These are phyloP conservation scores for Phytophthora litchii DNA, from an alignment of 352 stramenopile species.

Conservation along the genomic window DNA sequence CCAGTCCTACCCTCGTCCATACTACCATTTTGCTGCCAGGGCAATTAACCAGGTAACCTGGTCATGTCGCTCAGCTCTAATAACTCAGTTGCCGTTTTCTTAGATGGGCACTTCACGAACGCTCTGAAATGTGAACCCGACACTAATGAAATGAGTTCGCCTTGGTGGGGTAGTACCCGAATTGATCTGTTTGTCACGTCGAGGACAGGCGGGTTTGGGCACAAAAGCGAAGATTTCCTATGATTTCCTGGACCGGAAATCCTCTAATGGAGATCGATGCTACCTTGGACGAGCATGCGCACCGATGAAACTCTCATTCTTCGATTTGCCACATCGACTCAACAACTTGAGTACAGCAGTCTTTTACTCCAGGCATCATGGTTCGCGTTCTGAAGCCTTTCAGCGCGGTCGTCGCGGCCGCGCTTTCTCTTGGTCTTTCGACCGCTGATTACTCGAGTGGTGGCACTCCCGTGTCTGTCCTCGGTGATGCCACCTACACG, in stretches of 20 bases:
- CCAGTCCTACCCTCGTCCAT: no score
- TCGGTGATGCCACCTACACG: slow-evolving; percentile 46
- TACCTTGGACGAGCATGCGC: background rate
- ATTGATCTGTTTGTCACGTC: slow-evolving; percentile 25
- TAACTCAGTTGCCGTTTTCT: slow-evolving; percentile 2
- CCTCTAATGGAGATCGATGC: background rate
- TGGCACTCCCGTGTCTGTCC: slow-evolving; percentile 37
- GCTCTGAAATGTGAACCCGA: slow-evolving; percentile 30
- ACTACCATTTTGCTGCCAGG: no score
- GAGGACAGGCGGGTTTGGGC: slow-evolving; percentile 34
- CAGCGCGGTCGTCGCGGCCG: slow-evolving; percentile 18
- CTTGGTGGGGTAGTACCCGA: slow-evolving; percentile 8
- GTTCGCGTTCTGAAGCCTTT: slow-evolving; percentile 37
- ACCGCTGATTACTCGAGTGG: slow-evolving; percentile 19
- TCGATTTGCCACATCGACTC: slow-evolving; percentile 34
- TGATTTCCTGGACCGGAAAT: slow-evolving; percentile 4
- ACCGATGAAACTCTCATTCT: slow-evolving; percentile 28
- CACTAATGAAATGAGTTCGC: slow-evolving; percentile 13
- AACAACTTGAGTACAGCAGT: slow-evolving; percentile 32
- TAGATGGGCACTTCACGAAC: slow-evolving; percentile 2
- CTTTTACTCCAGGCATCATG: slow-evolving; percentile 18
- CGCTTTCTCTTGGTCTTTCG: slow-evolving; percentile 20
- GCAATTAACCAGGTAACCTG: no score
- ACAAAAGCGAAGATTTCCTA: slow-evolving; percentile 8
- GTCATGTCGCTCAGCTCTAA: no score